A percentile compares a stretch with the other conserved stretches of the same genome.
phyloP scores from a whole-genome alignment of 2,329 filamentous ascomycete species.

The Fusarium compactum region DNA sequence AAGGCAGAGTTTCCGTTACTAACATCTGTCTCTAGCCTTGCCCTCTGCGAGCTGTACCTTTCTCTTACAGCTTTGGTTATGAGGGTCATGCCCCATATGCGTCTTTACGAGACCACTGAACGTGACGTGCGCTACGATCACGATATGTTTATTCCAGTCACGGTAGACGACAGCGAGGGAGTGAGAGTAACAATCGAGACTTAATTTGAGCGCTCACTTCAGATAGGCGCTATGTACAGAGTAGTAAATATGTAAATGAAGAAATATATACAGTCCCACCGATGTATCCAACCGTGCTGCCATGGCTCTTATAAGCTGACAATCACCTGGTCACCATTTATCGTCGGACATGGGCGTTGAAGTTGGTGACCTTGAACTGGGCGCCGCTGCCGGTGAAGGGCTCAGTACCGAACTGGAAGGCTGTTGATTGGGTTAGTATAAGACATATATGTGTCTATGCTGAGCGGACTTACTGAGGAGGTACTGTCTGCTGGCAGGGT shows the following conservation, averaged over 20 bases:
- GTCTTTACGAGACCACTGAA: conserved; percentile 9
- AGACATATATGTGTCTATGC: accelerated
- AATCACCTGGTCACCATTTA: not conserved
- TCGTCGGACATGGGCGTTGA: conserved; percentile 9
- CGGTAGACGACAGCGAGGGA: conserved; percentile 5
- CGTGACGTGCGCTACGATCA: conserved; percentile 22
- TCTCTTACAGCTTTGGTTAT: conserved; percentile 13
- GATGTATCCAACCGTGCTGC: not conserved
- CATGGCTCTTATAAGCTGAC: not conserved
- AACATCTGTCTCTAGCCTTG: conserved; percentile 1
- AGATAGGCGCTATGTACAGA: not conserved
- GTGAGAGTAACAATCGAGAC: conserved; percentile 14
- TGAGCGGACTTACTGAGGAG: conserved; percentile 13
- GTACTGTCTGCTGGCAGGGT: conserved; percentile 14
- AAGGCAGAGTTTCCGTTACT: accelerated
- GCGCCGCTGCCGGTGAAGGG: conserved; percentile 18
- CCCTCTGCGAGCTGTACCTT: conserved; percentile 19
- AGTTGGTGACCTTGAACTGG: conserved; percentile 19
- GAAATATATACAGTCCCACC: not conserved
- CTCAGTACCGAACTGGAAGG: conserved; percentile 21
- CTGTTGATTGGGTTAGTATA: not conserved
- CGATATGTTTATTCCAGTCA: conserved; percentile 23
- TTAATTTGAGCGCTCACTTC: not conserved
- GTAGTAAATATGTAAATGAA: conserved; percentile 9
- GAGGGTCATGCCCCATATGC: conserved; percentile 21